Percentiles rank a stretch among this genome's conserved stretches.
phyloP scores from a whole-genome alignment of 768 basidiomycete species.

The Termitomyces sp. region DNA sequence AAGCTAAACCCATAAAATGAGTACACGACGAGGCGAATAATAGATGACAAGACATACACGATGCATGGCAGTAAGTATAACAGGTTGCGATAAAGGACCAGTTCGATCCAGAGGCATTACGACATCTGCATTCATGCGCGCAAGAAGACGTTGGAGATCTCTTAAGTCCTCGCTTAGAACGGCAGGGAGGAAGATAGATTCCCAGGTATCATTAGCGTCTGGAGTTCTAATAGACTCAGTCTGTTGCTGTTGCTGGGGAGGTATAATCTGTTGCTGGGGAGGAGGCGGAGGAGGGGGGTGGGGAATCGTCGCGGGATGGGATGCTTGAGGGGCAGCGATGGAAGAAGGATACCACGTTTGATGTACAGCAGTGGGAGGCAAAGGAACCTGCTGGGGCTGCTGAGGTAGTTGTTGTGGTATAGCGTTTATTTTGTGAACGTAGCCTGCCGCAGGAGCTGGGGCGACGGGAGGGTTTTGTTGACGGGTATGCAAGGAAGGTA shows the following conservation, averaged over 20 bases:
- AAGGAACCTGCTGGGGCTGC: conserved; percentile 23
- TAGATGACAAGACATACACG: conserved; percentile 44
- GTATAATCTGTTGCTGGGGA: conserved; percentile 47
- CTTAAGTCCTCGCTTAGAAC: conserved; percentile 68
- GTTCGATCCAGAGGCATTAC: conserved; percentile 73
- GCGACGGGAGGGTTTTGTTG: conserved; percentile 35
- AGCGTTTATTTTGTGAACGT: conserved; percentile 29
- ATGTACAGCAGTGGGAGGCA: conserved; percentile 31
- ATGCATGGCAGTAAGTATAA: conserved; percentile 77
- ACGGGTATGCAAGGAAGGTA: conserved; percentile 35
- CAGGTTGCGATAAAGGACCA: conserved; percentile 74
- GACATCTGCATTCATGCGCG: conserved; percentile 70
- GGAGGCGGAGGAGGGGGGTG: conserved; percentile 36
- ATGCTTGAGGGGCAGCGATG: conserved; percentile 79
- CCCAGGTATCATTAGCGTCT: conserved; percentile 41
- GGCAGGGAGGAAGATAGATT: conserved; percentile 74
- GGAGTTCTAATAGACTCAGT: conserved; percentile 8
- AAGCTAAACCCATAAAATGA: conserved; percentile 38
- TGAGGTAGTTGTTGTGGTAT: conserved; percentile 32
- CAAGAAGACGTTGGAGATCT: conserved; percentile 70
- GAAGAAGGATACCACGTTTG: conserved; percentile 57
- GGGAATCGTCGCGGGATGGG: conserved; percentile 70
- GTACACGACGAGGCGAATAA: not conserved
- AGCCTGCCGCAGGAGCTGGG: conserved; percentile 30
- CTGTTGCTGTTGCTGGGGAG: conserved; percentile 12